Evolutionary conservation across 2,329 filamentous ascomycete genomes (phyloP).

Genomic region (Penicillium sp.): DNA sequence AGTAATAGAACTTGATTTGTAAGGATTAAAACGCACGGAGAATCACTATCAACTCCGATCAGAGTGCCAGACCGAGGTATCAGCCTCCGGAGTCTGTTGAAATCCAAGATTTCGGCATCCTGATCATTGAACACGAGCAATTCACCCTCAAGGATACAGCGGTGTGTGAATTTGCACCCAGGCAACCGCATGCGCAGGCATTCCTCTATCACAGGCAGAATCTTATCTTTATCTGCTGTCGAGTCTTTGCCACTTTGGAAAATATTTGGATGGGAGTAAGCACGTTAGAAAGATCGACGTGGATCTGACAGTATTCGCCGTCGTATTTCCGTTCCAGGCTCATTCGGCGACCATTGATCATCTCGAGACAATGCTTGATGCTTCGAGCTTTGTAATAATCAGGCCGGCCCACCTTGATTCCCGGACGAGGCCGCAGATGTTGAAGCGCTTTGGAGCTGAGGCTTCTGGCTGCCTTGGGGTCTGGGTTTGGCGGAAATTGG

Average conservation of each 20-base stretch:
- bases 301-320: slow-evolving; percentile 86
- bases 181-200: slow-evolving; percentile 60
- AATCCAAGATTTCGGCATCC: slow-evolving; percentile 64
- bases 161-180: slow-evolving; percentile 57
- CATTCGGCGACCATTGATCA: slow-evolving; percentile 59
- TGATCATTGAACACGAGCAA: slow-evolving; percentile 71
- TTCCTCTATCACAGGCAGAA: slow-evolving; percentile 62
- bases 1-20: slow-evolving; percentile 9
- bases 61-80: slow-evolving; percentile 68
- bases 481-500: slow-evolving; percentile 37
- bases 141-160: slow-evolving; percentile 80
- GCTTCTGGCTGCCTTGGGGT: slow-evolving; percentile 29
- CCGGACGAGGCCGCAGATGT: slow-evolving; percentile 53
- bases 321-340: slow-evolving; percentile 80
- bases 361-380: slow-evolving; percentile 69
- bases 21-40: slow-evolving; percentile 49
- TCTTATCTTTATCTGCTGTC: slow-evolving; percentile 61
- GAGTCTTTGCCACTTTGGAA: slow-evolving; percentile 92
- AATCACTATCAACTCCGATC: slow-evolving; percentile 66
- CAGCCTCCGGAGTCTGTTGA: slow-evolving; percentile 79
- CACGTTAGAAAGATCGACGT: slow-evolving; percentile 63
- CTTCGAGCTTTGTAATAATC: slow-evolving; percentile 63
- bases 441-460: slow-evolving; percentile 37
- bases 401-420: slow-evolving; percentile 63
- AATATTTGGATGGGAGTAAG: slow-evolving; percentile 68